A percentile compares a stretch with the other conserved stretches of the same genome.
phyloP scores from a whole-genome alignment of 768 basidiomycete species.

The Suillus weaverae region DNA sequence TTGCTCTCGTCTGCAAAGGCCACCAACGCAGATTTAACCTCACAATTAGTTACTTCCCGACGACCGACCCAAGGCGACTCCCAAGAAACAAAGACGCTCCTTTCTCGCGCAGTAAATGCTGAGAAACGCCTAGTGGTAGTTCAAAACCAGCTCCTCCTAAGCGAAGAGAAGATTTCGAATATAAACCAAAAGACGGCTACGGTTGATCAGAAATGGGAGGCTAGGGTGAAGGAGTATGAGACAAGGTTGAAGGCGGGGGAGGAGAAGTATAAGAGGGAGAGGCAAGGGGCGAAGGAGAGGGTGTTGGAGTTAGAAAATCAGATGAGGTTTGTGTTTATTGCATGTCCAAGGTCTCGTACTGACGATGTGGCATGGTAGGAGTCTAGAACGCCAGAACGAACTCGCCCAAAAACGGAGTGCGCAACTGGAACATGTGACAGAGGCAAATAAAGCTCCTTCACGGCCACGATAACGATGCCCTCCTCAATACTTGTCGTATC shows the following conservation, averaged over 20 bases:
- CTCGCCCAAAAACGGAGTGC: constrained; percentile 66
- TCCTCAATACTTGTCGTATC: neutral
- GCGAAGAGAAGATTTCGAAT: constrained; percentile 80
- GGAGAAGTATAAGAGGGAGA: constrained; percentile 90
- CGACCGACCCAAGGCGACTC: constrained; percentile 60
- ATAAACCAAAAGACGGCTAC: constrained; percentile 70
- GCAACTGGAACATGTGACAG: constrained; percentile 36
- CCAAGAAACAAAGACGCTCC: constrained; percentile 69
- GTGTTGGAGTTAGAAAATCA: constrained; percentile 68
- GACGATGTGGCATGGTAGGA: constrained; percentile 44
- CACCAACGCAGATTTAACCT: constrained; percentile 70
- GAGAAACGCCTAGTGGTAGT: constrained; percentile 86
- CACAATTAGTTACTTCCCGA: constrained; percentile 64
- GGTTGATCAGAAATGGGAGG: constrained; percentile 91
- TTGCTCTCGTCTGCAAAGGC: constrained; percentile 40
- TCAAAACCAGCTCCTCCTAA: constrained; percentile 78
- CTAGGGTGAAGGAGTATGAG: constrained; percentile 93
- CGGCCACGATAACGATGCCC: neutral
- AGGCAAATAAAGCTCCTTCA: constrained; percentile 19
- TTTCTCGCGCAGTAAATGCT: constrained; percentile 75
- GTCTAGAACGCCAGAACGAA: constrained; percentile 74
- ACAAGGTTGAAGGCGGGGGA: constrained; percentile 75
- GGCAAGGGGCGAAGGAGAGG: constrained; percentile 91
- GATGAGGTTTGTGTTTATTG: constrained; percentile 52
- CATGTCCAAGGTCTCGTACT: constrained; percentile 5